Evolutionary conservation across 129 eudicot genomes (phyloP), one percentile per base, ranked within the genome.

Genomic region (Pseudognaphalium luteoalbum): DNA sequence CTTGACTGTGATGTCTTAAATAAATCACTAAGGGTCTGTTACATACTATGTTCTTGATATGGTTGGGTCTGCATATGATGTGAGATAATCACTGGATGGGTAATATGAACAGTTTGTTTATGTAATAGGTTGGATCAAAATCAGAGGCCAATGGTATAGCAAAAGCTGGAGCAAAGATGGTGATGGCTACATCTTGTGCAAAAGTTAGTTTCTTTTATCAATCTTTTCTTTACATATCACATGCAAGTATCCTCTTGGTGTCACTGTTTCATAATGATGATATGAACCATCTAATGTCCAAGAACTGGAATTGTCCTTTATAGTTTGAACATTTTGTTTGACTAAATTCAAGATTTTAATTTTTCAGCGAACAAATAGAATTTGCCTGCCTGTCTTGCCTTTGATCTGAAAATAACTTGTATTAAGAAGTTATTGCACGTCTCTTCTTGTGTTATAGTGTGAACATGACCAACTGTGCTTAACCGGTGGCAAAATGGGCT

Each of bases 151-250:
- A 78, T 74, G 99, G 99, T 60, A 95, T 95, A 81, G 99, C 99
- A 77, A 95, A 95, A 85, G 80, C 99, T 84, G 99, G 99, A 71
- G 99, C 99, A 33, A 95, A 95, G 85, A 89, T 95, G 99, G 99
- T 95, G 81, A 95, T 95, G 99, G 97, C 97, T 63, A 97, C 91
- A 86, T 87, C 99, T 73, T 95, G 99, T 82, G 96, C 99, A 42
- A 95, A 95, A 92, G 99, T 94, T 75, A 41, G 81, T 84, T 81
- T 68, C 71, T 39, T 28, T 33, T 56, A 32, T 7, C 35, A 12
- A 28, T 32, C 21, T 33, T 41, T 3, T 76, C 47, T 37, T 8
- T 34, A 6, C 17, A 4, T 6, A 51, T 73, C 12, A 30, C 63
- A 11, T 68, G 20, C 39, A 69, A 7, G 34, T 30, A 32, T 4